Conservation (phyloP, 2,329 filamentous ascomycete species). For the Pseudodiploospora longispora region DNA sequence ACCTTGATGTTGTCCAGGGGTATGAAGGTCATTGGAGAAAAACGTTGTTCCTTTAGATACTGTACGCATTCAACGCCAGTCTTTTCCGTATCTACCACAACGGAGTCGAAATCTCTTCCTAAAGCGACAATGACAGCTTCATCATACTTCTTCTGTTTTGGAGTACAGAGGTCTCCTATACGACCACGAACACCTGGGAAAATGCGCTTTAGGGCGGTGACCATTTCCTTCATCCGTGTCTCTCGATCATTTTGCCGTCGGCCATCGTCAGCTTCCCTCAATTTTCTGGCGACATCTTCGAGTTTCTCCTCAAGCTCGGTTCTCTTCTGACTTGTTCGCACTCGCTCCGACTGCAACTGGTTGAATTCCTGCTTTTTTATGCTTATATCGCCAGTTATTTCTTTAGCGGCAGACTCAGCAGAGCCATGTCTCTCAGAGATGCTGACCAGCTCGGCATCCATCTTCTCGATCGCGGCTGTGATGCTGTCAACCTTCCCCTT, state of each 20-base stretch:
- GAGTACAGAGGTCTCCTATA: constrained; percentile 84
- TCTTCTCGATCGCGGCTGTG: constrained; percentile 63
- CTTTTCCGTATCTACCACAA: constrained; percentile 92
- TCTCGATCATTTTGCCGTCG: constrained; percentile 81
- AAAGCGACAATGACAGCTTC: constrained; percentile 89
- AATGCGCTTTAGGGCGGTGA: constrained; percentile 79
- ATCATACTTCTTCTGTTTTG: constrained; percentile 94
- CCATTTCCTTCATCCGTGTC: constrained; percentile 68
- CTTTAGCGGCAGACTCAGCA: constrained; percentile 54
- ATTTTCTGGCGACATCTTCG: constrained; percentile 67
- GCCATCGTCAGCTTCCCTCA: constrained; percentile 79
- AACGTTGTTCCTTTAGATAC: constrained; percentile 84
- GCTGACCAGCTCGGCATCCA: constrained; percentile 61
- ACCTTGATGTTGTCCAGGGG: constrained; percentile 97
- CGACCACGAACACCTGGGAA: constrained; percentile 88
- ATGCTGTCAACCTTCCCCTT: constrained; percentile 79
- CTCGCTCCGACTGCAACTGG: constrained; percentile 71
- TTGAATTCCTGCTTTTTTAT: constrained; percentile 88
- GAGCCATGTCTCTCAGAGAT: constrained; percentile 61
- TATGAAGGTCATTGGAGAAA: constrained; percentile 85
- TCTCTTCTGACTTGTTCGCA: constrained; percentile 70
- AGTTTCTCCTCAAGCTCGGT: constrained; percentile 92
- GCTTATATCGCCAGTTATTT: constrained; percentile 70
- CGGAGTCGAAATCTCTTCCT: constrained; percentile 86
- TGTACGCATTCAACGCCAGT: constrained; percentile 90